Evolutionary conservation across 2,329 filamentous ascomycete genomes (phyloP).

Genomic region (Pseudogymnoascus sp.): DNA sequence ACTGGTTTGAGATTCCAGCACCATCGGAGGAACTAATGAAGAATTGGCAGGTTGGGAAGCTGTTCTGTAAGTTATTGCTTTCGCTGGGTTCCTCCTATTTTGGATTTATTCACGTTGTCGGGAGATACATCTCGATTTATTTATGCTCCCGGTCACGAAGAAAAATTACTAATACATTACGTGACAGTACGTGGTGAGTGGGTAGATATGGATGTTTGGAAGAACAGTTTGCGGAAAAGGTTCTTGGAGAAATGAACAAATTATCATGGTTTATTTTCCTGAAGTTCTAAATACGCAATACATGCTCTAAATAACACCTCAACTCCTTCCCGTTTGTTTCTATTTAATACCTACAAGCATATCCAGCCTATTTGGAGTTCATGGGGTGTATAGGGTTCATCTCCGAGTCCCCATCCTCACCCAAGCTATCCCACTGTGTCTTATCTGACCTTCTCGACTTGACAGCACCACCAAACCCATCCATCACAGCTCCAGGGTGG

Average conservation of each 20-base stretch:
- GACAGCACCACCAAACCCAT: background rate
- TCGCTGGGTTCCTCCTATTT: background rate
- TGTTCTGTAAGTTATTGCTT: background rate
- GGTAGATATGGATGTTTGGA: background rate
- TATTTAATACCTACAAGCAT: background rate
- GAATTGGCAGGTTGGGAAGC: background rate
- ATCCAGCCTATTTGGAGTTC: background rate
- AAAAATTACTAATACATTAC: background rate
- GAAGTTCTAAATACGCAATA: background rate
- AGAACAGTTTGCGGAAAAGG: background rate
- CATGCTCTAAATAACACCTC: background rate
- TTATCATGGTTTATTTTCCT: background rate
- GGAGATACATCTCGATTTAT: background rate
- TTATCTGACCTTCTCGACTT: constrained; percentile 11
- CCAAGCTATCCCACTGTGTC: background rate
- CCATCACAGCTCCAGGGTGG: constrained; percentile 29
- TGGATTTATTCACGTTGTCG: background rate
- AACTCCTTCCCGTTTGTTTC: background rate
- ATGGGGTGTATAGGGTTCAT: background rate
- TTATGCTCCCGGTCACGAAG: background rate
- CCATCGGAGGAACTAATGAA: background rate
- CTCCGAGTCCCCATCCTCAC: background rate
- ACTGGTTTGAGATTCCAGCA: background rate
- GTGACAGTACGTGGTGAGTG: background rate
- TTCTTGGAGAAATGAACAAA: background rate